These are phyloP conservation scores for Aschersonia sp. DNA, from an alignment of 2,329 filamentous ascomycete genomes.

Conservation along the genomic window DNA sequence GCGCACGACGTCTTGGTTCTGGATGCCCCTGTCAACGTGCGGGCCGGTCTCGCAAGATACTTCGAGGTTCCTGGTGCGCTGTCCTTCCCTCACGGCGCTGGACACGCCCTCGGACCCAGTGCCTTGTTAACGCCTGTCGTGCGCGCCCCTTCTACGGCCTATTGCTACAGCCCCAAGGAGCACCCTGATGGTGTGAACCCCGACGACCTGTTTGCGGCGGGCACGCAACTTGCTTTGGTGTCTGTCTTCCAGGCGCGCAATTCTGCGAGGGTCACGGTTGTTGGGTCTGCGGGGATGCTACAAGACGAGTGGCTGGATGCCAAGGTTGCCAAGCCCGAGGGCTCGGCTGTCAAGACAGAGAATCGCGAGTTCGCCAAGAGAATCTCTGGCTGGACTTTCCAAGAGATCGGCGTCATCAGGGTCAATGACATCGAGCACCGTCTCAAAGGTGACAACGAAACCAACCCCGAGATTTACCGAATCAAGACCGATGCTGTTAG, in stretches of 20 bases:
- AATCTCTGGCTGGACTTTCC: conserved; percentile 89
- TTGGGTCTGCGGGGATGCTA: conserved; percentile 78
- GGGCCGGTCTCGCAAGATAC: conserved; percentile 59
- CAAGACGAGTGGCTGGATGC: conserved; percentile 82
- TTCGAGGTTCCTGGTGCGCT: conserved; percentile 51
- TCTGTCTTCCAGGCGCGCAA: conserved; percentile 84
- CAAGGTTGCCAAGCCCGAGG: conserved; percentile 49
- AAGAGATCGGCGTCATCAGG: conserved; percentile 80
- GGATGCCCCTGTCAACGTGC: conserved; percentile 49
- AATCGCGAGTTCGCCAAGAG: conserved; percentile 80
- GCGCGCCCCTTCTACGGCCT: conserved; percentile 70
- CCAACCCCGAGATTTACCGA: conserved; percentile 81
- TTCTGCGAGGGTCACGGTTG: conserved; percentile 73
- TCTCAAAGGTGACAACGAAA: conserved; percentile 36
- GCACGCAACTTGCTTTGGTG: conserved; percentile 71
- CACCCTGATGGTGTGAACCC: conserved; percentile 46
- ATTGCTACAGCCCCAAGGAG: conserved; percentile 90
- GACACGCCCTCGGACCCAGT: conserved; percentile 67
- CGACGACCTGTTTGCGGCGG: conserved; percentile 76
- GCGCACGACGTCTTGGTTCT: conserved; percentile 81
- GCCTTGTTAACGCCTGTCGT: conserved; percentile 71
- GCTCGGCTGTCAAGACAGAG: conserved; percentile 43
- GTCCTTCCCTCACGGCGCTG: conserved; percentile 70
- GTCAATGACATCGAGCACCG: conserved; percentile 76
- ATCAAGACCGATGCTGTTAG: conserved; percentile 94